Conservation (phyloP, 2,329 filamentous ascomycete genomes). For the Arthrobotrys iridis region DNA sequence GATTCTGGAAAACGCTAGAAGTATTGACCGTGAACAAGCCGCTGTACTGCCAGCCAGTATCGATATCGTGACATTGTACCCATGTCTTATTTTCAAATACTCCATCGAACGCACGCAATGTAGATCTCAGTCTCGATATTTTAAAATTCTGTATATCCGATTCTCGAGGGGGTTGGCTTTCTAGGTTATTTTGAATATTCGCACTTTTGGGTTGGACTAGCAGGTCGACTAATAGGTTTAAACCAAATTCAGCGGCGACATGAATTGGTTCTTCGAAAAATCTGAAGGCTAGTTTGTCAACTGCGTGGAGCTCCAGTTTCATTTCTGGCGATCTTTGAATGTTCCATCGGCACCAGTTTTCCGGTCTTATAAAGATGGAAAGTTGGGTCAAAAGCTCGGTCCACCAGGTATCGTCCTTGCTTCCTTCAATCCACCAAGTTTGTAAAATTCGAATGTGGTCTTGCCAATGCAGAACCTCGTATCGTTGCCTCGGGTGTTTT, state of each 20-base stretch:
- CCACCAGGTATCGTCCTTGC: constrained; percentile 24
- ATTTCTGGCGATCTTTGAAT: neutral
- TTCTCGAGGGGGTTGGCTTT: neutral
- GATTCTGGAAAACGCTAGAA: neutral
- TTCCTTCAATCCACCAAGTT: constrained; percentile 23
- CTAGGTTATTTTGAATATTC: neutral
- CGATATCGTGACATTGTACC: neutral
- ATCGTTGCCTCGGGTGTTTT: neutral
- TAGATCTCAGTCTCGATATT: neutral
- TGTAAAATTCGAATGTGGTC: constrained; percentile 30
- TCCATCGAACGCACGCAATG: neutral
- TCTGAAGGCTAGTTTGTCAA: neutral
- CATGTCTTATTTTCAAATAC: neutral
- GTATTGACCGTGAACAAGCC: neutral
- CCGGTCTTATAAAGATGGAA: constrained; percentile 8
- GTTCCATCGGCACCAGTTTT: constrained; percentile 28
- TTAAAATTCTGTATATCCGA: constrained; percentile 10
- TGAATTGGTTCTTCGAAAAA: constrained; percentile 28
- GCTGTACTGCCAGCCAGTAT: neutral
- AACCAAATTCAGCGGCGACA: constrained; percentile 7
- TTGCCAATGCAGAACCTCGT: constrained; percentile 29
- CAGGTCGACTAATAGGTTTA: constrained; percentile 18
- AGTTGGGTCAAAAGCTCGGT: constrained; percentile 14
- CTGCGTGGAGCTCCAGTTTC: neutral
- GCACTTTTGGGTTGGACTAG: neutral